phyloP scores from a whole-genome alignment of 192 early-diverging fungal species.

The Linnemannia hyalina region DNA sequence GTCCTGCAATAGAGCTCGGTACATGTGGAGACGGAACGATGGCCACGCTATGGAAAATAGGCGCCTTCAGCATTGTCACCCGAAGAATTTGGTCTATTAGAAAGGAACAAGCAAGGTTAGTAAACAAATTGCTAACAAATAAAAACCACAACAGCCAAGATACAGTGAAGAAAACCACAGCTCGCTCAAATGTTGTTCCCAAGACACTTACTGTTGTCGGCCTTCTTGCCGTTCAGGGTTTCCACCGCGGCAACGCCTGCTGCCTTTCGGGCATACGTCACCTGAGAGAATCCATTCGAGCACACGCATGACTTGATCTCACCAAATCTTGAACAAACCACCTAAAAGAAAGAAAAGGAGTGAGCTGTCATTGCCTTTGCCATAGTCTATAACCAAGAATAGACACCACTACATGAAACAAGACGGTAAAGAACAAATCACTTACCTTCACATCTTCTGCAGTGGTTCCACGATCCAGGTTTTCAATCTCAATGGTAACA shows the following conservation, averaged over 20 bases:
- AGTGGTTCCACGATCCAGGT: constrained; percentile 50
- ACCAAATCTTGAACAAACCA: constrained; percentile 48
- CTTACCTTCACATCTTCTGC: constrained; percentile 51
- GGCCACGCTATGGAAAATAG: constrained; percentile 16
- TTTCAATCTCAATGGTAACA: constrained; percentile 48
- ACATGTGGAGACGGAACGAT: not conserved
- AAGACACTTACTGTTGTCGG: constrained; percentile 37
- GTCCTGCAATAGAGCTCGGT: constrained; percentile 33
- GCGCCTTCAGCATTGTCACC: constrained; percentile 26
- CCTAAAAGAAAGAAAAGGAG: constrained; percentile 1
- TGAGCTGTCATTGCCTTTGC: not conserved
- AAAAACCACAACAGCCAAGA: not conserved
- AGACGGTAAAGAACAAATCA: not conserved
- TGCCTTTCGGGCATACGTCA: constrained; percentile 43
- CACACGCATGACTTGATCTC: constrained; percentile 50
- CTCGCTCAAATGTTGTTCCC: not conserved
- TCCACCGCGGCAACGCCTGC: constrained; percentile 37
- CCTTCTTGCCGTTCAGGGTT: constrained; percentile 46
- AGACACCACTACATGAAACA: not conserved
- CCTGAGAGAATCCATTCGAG: constrained; percentile 40
- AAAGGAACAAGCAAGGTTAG: not conserved
- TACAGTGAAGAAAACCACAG: not conserved
- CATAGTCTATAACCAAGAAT: not conserved
- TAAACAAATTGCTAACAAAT: not conserved
- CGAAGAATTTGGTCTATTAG: constrained; percentile 40